Evolutionary conservation across 192 early-diverging fungal species (phyloP).

Genomic region (Coemansia sp.): DNA sequence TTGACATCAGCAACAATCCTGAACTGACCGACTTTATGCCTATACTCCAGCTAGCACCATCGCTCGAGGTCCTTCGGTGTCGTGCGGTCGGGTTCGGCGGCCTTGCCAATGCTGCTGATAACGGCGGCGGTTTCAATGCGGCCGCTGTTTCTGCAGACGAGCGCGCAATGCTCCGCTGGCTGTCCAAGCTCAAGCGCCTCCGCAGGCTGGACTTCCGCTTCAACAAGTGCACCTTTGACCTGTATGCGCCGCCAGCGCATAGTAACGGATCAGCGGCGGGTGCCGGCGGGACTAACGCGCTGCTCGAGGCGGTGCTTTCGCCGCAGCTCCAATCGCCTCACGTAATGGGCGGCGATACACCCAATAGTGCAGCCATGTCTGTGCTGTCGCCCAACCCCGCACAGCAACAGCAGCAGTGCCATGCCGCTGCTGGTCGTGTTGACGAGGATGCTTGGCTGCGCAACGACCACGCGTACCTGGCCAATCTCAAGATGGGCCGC

Average conservation of each 20-base stretch:
- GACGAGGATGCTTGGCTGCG: slow-evolving; percentile 46
- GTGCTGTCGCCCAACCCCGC: background rate
- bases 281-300: slow-evolving; percentile 6
- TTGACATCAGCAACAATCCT: slow-evolving; percentile 51
- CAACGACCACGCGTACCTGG: slow-evolving; percentile 31
- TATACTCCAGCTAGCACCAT: slow-evolving; percentile 32
- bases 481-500: slow-evolving; percentile 26
- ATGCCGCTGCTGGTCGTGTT: slow-evolving; percentile 12
- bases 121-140: slow-evolving; percentile 18
- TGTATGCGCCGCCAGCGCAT: slow-evolving; percentile 32
- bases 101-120: background rate
- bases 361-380: background rate
- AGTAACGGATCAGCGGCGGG: background rate
- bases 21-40: slow-evolving; percentile 37
- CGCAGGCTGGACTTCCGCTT: slow-evolving; percentile 45
- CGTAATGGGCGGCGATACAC: slow-evolving; percentile 24
- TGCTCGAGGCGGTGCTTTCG: slow-evolving; percentile 35
- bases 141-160: slow-evolving; percentile 5
- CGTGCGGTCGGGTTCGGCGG: slow-evolving; percentile 37
- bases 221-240: slow-evolving; percentile 37
- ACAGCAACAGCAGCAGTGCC: slow-evolving; percentile 11
- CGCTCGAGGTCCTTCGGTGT: slow-evolving; percentile 45
- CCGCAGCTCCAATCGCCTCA: slow-evolving; percentile 29
- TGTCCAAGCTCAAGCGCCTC: slow-evolving; percentile 31
- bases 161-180: slow-evolving; percentile 10